Evolutionary conservation across 306 rosid species (phyloP).

Genomic region (Lupinus albus): DNA sequence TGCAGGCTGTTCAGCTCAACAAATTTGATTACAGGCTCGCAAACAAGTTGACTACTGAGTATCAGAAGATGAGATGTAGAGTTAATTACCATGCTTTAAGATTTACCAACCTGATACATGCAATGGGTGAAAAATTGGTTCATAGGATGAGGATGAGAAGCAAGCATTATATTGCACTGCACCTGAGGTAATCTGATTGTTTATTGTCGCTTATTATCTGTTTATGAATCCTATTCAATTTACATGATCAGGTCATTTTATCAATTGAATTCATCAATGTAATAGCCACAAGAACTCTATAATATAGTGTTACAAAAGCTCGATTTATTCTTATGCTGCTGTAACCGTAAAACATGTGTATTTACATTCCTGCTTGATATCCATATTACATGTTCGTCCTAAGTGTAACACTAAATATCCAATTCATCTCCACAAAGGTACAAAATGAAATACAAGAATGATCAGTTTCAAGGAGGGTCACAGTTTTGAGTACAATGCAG

Average conservation of each 20-base stretch:
- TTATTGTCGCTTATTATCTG: constrained; percentile 27
- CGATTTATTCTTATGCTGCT: constrained; percentile 24
- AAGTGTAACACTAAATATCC: neutral
- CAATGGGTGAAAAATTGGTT: constrained; percentile 82
- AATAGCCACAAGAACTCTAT: constrained; percentile 14
- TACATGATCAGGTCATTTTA: constrained; percentile 1
- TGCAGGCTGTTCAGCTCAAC: constrained; percentile 93
- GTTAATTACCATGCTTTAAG: constrained; percentile 93
- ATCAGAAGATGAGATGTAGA: constrained; percentile 94
- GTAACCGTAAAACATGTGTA: neutral
- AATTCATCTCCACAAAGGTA: neutral
- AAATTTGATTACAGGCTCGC: constrained; percentile 98
- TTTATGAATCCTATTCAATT: constrained; percentile 27
- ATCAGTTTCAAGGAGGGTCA: constrained; percentile 1
- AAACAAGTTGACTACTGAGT: constrained; percentile 82
- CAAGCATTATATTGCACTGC: constrained; percentile 81
- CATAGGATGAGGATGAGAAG: constrained; percentile 78
- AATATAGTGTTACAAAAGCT: constrained; percentile 21
- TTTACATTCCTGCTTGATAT: constrained; percentile 20
- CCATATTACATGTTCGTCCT: neutral
- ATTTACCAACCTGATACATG: constrained; percentile 67
- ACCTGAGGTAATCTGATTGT: constrained; percentile 71
- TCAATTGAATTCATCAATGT: constrained; percentile 16
- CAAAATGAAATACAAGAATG: constrained; percentile 33
- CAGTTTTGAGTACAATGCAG: neutral